Evolutionary conservation across 2,329 filamentous ascomycete species (phyloP).

Genomic region (Hymenoscyphus fraxineus): DNA sequence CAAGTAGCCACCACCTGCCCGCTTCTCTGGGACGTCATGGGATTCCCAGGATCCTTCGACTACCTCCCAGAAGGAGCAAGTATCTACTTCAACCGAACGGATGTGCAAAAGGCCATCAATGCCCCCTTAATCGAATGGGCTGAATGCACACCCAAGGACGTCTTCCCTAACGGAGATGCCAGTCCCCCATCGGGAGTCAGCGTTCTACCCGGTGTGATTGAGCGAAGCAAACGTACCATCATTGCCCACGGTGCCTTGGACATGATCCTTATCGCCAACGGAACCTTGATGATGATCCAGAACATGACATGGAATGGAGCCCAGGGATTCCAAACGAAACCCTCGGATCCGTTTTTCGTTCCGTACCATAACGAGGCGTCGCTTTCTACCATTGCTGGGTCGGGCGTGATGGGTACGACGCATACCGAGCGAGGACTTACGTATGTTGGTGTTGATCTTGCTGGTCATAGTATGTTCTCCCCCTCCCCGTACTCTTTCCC

Average conservation of each 20-base stretch:
- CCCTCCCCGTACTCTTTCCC: not conserved
- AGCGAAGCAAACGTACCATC: slow-evolving; percentile 67
- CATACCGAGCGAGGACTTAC: slow-evolving; percentile 75
- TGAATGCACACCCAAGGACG: slow-evolving; percentile 47
- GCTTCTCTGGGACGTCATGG: slow-evolving; percentile 63
- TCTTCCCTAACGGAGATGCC: slow-evolving; percentile 49
- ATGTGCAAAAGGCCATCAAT: slow-evolving; percentile 60
- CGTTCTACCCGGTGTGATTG: slow-evolving; percentile 67
- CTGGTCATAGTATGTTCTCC: slow-evolving; percentile 53
- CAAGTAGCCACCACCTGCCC: slow-evolving; percentile 71
- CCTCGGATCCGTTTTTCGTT: slow-evolving; percentile 32
- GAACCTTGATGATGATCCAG: slow-evolving; percentile 56
- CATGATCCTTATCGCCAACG: slow-evolving; percentile 54
- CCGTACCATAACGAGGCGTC: slow-evolving; percentile 61
- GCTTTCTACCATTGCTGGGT: slow-evolving; percentile 64
- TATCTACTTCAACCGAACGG: slow-evolving; percentile 60
- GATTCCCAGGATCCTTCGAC: slow-evolving; percentile 59
- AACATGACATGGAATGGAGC: slow-evolving; percentile 65
- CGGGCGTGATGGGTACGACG: slow-evolving; percentile 65
- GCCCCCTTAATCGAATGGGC: slow-evolving; percentile 66
- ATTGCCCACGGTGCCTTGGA: slow-evolving; percentile 64
- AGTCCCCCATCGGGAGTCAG: slow-evolving; percentile 52
- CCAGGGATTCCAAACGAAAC: slow-evolving; percentile 53
- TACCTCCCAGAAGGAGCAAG: slow-evolving; percentile 61
- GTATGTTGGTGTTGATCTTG: slow-evolving; percentile 58